phyloP scores from a whole-genome alignment of 257 asterid genomes.

The Nyctanthes arbortristis region DNA sequence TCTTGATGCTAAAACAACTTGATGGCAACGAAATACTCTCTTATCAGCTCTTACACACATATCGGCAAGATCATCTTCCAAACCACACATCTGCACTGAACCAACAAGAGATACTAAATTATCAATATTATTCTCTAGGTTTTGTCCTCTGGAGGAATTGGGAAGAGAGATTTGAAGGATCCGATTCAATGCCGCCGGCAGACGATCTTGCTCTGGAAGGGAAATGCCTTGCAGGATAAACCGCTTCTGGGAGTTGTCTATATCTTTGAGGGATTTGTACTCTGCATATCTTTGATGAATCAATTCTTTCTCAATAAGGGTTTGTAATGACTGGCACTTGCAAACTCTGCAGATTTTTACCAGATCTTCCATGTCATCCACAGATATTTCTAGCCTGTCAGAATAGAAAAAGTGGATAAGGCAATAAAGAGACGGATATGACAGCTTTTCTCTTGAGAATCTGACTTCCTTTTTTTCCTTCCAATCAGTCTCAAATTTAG shows the following conservation, averaged over 20 bases:
- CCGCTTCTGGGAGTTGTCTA: conserved; percentile 89
- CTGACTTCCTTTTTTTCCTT: conserved; percentile 70
- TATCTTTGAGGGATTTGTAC: conserved; percentile 67
- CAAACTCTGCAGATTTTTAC: conserved; percentile 86
- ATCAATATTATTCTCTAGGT: conserved; percentile 31
- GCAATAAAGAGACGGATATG: conserved; percentile 84
- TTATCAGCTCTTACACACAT: conserved; percentile 73
- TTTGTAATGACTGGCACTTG: conserved; percentile 76
- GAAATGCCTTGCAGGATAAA: conserved; percentile 86
- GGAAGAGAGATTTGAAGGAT: conserved; percentile 68
- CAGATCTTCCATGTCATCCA: conserved; percentile 89
- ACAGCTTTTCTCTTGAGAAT: conserved; percentile 67
- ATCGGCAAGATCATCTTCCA: conserved; percentile 78
- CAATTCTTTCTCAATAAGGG: conserved; percentile 66
- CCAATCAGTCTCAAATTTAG: conserved; percentile 73
- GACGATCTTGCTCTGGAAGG: conserved; percentile 84
- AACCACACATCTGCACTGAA: conserved; percentile 36
- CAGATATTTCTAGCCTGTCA: conserved; percentile 83
- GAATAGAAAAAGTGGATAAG: conserved; percentile 87
- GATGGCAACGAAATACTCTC: conserved; percentile 79
- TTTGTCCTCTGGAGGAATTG: conserved; percentile 47
- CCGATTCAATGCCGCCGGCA: conserved; percentile 70
- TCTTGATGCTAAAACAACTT: conserved; percentile 83
- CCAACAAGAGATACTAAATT: conserved; percentile 44
- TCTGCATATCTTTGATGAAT: conserved; percentile 81